phyloP scores from a whole-genome alignment of 2,329 filamentous ascomycete genomes.

The Fusarium robinianum region DNA sequence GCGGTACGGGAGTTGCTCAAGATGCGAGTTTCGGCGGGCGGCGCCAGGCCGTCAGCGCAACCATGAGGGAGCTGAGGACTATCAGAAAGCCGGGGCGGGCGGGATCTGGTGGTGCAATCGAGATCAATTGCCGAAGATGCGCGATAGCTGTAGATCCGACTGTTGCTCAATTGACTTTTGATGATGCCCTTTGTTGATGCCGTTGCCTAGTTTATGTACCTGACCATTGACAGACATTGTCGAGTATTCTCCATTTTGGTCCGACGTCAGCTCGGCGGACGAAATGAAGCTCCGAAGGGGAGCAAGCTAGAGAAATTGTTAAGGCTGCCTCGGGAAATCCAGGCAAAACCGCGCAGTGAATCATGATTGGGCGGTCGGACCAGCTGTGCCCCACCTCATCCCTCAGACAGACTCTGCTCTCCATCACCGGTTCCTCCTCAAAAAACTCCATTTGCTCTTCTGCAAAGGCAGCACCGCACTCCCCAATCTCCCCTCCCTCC shows the following conservation, averaged over 20 bases:
- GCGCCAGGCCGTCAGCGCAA: constrained; percentile 6
- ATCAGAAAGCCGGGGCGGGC: too few species aligned
- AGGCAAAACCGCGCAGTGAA: constrained; percentile 46
- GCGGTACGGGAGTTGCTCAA: constrained; percentile 36
- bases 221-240: too few species aligned
- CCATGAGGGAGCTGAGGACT: constrained; percentile 7
- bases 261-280: constrained; percentile 27
- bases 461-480: constrained; percentile 54
- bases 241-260: constrained; percentile 6
- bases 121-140: constrained; percentile 20
- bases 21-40: constrained; percentile 29
- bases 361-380: constrained; percentile 42
- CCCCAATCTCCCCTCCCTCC: constrained; percentile 63
- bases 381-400: constrained; percentile 46
- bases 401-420: constrained; percentile 50
- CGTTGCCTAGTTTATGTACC: not conserved
- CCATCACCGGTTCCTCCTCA: constrained; percentile 47
- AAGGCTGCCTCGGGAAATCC: constrained; percentile 46
- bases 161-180: constrained; percentile 4
- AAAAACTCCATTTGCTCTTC: constrained; percentile 53
- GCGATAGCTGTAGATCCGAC: not conserved
- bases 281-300: constrained; percentile 34
- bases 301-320: constrained; percentile 43
- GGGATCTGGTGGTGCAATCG: too few species aligned
- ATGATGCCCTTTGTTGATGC: not conserved